phyloP scores from a whole-genome alignment of 2,329 filamentous ascomycete species.

The Fusarium continuum region DNA sequence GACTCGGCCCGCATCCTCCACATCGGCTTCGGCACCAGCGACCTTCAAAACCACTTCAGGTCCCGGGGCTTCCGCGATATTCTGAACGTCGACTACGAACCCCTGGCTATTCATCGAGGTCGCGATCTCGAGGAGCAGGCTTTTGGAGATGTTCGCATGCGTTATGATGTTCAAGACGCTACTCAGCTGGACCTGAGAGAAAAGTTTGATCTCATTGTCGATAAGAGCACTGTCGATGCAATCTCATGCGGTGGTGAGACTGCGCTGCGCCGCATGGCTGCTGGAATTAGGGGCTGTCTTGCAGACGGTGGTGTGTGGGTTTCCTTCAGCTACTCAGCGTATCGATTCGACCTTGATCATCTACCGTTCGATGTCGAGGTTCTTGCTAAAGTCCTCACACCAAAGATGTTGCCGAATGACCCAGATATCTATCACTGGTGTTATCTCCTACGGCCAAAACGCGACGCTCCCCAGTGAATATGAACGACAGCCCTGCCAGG shows the following conservation, averaged over 20 bases:
- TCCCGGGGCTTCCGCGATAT: constrained; percentile 53
- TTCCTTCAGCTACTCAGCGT: constrained; percentile 58
- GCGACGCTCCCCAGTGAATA: constrained; percentile 3
- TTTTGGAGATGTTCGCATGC: constrained; percentile 57
- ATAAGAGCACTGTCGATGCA: constrained; percentile 61
- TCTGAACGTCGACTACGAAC: constrained; percentile 61
- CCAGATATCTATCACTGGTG: constrained; percentile 59
- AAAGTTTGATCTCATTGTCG: constrained; percentile 55
- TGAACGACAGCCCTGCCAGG: constrained; percentile 8
- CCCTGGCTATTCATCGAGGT: constrained; percentile 56
- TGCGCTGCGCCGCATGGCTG: constrained; percentile 51
- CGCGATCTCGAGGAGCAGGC: constrained; percentile 50
- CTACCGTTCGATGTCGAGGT: constrained; percentile 55
- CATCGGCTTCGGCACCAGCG: constrained; percentile 60
- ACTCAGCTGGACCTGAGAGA: constrained; percentile 48
- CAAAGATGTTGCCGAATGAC: constrained; percentile 53
- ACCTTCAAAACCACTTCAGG: constrained; percentile 59
- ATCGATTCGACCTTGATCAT: constrained; percentile 50
- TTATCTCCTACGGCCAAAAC: constrained; percentile 53
- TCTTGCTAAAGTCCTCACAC: constrained; percentile 53
- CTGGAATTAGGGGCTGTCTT: constrained; percentile 49
- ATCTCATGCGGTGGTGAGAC: constrained; percentile 56
- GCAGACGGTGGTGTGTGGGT: constrained; percentile 55
- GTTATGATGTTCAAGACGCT: constrained; percentile 57
- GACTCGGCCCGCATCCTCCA: constrained; percentile 53